A percentile compares a stretch with the other conserved stretches of the same genome.
Evolutionary conservation across 306 rosid species (phyloP).

Genomic region (Cyamopsis tetragonoloba): DNA sequence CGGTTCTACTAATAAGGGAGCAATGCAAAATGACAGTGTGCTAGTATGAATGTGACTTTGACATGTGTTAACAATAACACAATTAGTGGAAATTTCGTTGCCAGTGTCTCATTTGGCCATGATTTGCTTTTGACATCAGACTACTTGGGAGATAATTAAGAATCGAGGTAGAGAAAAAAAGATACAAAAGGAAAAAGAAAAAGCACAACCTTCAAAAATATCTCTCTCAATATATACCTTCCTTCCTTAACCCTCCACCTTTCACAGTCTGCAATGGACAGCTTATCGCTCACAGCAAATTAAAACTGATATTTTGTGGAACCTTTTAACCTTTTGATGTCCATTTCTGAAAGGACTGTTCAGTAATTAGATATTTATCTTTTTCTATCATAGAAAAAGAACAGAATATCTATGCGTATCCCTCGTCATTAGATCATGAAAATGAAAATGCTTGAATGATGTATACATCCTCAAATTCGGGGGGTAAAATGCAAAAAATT

Average conservation of each 20-base stretch:
- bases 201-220: slow-evolving; percentile 27
- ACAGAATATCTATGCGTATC: not conserved
- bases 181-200: not conserved
- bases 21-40: slow-evolving; percentile 15
- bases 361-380: not conserved
- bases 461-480: not conserved
- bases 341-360: not conserved
- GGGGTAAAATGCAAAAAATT: not conserved
- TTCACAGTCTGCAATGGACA: slow-evolving; percentile 19
- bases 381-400: not conserved
- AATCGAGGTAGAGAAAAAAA: not conserved
- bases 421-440: not conserved
- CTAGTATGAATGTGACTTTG: slow-evolving; percentile 1
- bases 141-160: slow-evolving; percentile 15
- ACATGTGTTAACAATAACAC: not conserved
- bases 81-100: slow-evolving; percentile 42
- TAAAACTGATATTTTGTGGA: slow-evolving; percentile 19
- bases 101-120: slow-evolving; percentile 36
- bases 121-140: slow-evolving; percentile 42
- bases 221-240: slow-evolving; percentile 32
- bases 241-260: not conserved
- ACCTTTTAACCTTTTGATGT: slow-evolving; percentile 26
- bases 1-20: slow-evolving; percentile 20
- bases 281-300: not conserved
- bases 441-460: not conserved